These are phyloP conservation scores for Paecilomyces sp. DNA, from an alignment of 2,329 filamentous ascomycete genomes.

Conservation along the genomic window DNA sequence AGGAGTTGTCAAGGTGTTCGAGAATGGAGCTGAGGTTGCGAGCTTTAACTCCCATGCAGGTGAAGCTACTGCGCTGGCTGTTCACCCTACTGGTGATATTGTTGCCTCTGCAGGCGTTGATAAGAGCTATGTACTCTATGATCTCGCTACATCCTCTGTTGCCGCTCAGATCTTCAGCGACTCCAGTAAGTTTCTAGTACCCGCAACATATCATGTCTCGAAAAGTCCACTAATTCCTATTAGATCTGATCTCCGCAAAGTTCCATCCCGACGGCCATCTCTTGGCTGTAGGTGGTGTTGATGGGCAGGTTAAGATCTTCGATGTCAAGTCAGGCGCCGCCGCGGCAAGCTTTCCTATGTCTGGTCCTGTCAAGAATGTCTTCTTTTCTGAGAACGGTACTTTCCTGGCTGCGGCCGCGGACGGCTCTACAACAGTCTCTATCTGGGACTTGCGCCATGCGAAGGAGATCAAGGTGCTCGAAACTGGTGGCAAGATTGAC, in stretches of 20 bases:
- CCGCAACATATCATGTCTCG: neutral
- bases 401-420: constrained; percentile 80
- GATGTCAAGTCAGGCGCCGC: constrained; percentile 73
- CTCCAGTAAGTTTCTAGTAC: constrained; percentile 54
- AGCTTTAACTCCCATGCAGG: constrained; percentile 78
- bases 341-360: constrained; percentile 63
- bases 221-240: constrained; percentile 11
- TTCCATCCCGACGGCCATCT: constrained; percentile 98
- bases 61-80: constrained; percentile 64
- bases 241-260: constrained; percentile 66
- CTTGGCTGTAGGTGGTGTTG: constrained; percentile 72
- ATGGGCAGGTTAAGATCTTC: constrained; percentile 80
- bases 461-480: constrained; percentile 73
- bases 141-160: constrained; percentile 59
- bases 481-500: constrained; percentile 71
- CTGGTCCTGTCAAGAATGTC: constrained; percentile 64
- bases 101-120: constrained; percentile 82
- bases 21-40: constrained; percentile 61
- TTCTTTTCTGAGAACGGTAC: constrained; percentile 95
- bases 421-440: constrained; percentile 69
- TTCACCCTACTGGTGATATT: constrained; percentile 77
- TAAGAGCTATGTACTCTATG: constrained; percentile 89
- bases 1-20: constrained; percentile 73
- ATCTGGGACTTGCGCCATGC: constrained; percentile 91
- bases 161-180: constrained; percentile 75